Percentiles rank a stretch among this genome's conserved stretches.
These are phyloP conservation scores for Pseudevernia furfuracea DNA, from an alignment of 495 filamentous ascomycete species.

Conservation along the genomic window DNA sequence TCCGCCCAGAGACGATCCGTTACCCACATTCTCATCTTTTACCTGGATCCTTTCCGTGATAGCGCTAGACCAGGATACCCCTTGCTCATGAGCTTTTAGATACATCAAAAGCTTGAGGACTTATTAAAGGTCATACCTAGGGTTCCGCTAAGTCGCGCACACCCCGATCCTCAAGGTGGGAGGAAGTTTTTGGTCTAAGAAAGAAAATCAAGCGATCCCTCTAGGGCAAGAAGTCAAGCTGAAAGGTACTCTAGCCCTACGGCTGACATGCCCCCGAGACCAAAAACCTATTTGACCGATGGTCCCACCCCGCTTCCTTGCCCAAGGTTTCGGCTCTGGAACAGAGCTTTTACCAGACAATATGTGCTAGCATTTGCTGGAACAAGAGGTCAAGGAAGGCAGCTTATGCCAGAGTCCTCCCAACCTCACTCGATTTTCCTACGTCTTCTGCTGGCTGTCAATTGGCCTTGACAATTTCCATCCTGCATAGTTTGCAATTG, in stretches of 20 bases:
- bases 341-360: slow-evolving; percentile 7
- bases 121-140: neutral
- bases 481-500: slow-evolving; percentile 16
- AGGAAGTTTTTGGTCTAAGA: neutral
- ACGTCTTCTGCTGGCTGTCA: slow-evolving; percentile 8
- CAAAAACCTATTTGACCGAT: slow-evolving; percentile 14
- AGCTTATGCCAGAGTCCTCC: slow-evolving; percentile 14
- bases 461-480: slow-evolving; percentile 4
- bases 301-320: slow-evolving; percentile 14
- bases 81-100: neutral
- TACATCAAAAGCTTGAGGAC: neutral
- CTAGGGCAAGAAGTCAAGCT: neutral
- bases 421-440: slow-evolving; percentile 1
- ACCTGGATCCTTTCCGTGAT: slow-evolving; percentile 6
- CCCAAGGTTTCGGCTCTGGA: slow-evolving; percentile 5
- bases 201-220: neutral
- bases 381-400: slow-evolving; percentile 11
- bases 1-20: slow-evolving; percentile 7
- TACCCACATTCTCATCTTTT: neutral
- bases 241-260: slow-evolving; percentile 3
- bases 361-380: slow-evolving; percentile 9
- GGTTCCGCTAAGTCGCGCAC: slow-evolving; percentile 1
- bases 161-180: neutral
- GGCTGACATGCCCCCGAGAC: slow-evolving; percentile 11
- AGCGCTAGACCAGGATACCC: slow-evolving; percentile 12